Evolutionary conservation across 371 early-diverging fungal genomes (phyloP).

Genomic region (Saksenaea oblongispora): DNA sequence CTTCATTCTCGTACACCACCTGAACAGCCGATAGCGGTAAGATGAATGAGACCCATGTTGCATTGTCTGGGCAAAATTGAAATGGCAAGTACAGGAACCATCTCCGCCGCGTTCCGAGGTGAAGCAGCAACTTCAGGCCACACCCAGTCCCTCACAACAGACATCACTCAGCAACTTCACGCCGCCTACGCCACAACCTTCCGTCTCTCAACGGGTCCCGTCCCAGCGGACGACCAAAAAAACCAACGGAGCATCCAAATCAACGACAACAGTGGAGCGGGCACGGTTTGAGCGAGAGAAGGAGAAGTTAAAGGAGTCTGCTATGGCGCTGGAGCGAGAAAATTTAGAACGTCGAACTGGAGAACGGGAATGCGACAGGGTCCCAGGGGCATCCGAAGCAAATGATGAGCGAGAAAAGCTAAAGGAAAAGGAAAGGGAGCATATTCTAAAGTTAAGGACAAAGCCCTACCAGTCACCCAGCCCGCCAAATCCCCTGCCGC

Average conservation of each 20-base stretch:
- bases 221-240: not conserved
- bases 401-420: not conserved
- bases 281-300: constrained; percentile 12
- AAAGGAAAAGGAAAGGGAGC: not conserved
- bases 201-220: not conserved
- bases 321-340: constrained; percentile 6
- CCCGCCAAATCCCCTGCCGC: not conserved
- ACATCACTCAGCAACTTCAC: not conserved
- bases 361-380: not conserved
- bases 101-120: not conserved
- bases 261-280: not conserved
- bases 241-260: not conserved
- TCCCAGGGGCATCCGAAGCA: not conserved
- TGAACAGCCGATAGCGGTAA: not conserved
- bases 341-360: not conserved
- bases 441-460: not conserved
- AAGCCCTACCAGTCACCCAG: not conserved
- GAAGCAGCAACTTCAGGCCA: not conserved
- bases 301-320: constrained; percentile 11
- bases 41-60: not conserved
- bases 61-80: not conserved
- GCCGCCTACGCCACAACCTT: constrained; percentile 20
- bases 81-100: not conserved
- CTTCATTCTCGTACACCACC: not conserved
- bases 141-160: not conserved